Evolutionary conservation across 306 rosid genomes (phyloP).

Genomic region (Sophora flavescens): DNA sequence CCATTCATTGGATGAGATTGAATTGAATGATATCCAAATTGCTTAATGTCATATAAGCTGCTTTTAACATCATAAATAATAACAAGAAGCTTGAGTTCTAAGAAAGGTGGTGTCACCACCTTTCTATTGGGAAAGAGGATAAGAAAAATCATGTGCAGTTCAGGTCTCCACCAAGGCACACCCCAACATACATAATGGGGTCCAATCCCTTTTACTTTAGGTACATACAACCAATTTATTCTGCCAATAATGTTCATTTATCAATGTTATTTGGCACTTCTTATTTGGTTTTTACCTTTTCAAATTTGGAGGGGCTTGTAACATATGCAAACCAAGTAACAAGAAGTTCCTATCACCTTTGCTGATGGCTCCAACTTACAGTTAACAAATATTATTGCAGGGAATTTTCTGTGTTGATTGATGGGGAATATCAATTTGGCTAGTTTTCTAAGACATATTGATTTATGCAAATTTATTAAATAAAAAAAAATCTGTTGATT

Average conservation of each 20-base stretch:
- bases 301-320: constrained; percentile 22
- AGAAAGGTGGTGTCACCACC: constrained; percentile 38
- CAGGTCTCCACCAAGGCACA: constrained; percentile 32
- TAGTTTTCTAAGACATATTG: background rate
- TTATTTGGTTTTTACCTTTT: constrained; percentile 2
- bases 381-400: constrained; percentile 1
- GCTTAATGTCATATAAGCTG: constrained; percentile 13
- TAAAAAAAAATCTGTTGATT: constrained; percentile 7
- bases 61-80: constrained; percentile 22
- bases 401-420: constrained; percentile 12
- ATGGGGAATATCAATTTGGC: constrained; percentile 33
- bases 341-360: constrained; percentile 23
- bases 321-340: constrained; percentile 20
- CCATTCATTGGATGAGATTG: constrained; percentile 40
- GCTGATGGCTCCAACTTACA: constrained; percentile 15
- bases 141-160: constrained; percentile 15
- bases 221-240: constrained; percentile 8
- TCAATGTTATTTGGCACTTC: constrained; percentile 28
- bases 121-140: constrained; percentile 4
- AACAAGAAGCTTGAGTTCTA: constrained; percentile 43
- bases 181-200: constrained; percentile 29
- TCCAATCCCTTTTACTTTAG: constrained; percentile 47
- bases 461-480: background rate
- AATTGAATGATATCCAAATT: constrained; percentile 47
- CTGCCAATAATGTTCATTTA: constrained; percentile 36